Evolutionary conservation across 2,329 filamentous ascomycete genomes (phyloP), one percentile per base, ranked within the genome.

Genomic region (Talaromyces sp.): DNA sequence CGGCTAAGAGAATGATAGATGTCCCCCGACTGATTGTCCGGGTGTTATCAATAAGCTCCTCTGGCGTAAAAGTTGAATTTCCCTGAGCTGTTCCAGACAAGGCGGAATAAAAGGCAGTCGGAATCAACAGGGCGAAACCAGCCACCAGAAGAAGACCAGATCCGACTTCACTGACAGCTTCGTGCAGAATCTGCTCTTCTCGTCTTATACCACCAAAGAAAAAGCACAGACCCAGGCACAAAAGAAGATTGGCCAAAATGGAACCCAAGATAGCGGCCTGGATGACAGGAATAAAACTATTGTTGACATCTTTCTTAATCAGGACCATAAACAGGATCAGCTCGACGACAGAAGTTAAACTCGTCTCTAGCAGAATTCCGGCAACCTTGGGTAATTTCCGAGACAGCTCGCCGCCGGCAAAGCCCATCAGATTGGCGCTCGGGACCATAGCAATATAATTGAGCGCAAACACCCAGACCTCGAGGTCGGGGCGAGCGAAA

Each of bases 291-390:
- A 89, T 76, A 33, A 76, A 64, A 50, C 74, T 70, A n/a, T 77
- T 77, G 10, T 73, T 68, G 23, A 75, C 69, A 34, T 87, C 73
- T 79, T 78, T 82, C 63, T 78, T 76, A 54, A 95, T 81, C 52
- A 96, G 78, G 2, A 93, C 84, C 80, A 94, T 89, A 76, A 96
- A 95, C 33, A 96, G 78, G 54, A 96, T 85, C 61, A 96, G 88
- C 72, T 96, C 91, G 58, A 95, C 90, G 9, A 92, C 77, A 0
- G 89, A 90, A 2, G 89, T 90, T 57, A 92, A 74, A 0, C 81
- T 81, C 1, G 81, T 84, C 68, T 85, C 83, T 9, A 84, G 64
- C 51, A 80, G 62, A 7, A 76, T 69, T 27, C 75, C 75, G 56
- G 87, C 75, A 8, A 91, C 89, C 69, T 90, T 90, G 34, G 89